These are phyloP conservation scores for Dalbergia cochinchinensis DNA, from an alignment of 306 rosid species.

Conservation along the genomic window DNA sequence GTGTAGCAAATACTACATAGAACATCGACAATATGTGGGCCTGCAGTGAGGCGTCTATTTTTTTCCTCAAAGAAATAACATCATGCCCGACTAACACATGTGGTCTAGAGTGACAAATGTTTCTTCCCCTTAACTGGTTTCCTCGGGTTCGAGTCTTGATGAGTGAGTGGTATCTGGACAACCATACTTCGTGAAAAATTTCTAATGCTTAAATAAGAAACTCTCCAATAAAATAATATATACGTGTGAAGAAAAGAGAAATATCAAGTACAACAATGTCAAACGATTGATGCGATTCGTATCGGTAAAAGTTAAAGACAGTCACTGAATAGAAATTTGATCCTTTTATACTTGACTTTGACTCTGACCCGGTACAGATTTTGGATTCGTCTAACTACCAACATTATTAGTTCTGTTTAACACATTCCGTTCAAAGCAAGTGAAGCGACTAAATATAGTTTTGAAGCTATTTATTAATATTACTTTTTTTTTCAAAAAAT, in stretches of 20 bases:
- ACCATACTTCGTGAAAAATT: too few relatives aligned
- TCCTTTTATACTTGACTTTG: constrained; percentile 24
- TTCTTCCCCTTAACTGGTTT: too few relatives aligned
- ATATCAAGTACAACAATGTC: neutral
- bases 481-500: too few relatives aligned
- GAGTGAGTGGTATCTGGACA: too few relatives aligned
- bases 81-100: too few relatives aligned
- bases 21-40: neutral
- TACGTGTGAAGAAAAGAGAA: neutral
- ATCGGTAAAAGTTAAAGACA: neutral
- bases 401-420: neutral
- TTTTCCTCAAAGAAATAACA: neutral
- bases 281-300: neutral
- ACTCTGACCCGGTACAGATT: constrained; percentile 22
- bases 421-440: neutral
- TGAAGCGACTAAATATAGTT: neutral
- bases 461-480: too few relatives aligned
- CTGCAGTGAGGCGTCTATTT: too few relatives aligned
- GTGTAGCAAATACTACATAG: neutral
- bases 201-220: too few relatives aligned
- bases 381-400: neutral
- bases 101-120: too few relatives aligned
- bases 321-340: neutral
- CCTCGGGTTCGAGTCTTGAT: too few relatives aligned
- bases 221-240: too few relatives aligned